Evolutionary conservation across 78 protist genomes (phyloP).

Genomic region (Bodo saltans): DNA sequence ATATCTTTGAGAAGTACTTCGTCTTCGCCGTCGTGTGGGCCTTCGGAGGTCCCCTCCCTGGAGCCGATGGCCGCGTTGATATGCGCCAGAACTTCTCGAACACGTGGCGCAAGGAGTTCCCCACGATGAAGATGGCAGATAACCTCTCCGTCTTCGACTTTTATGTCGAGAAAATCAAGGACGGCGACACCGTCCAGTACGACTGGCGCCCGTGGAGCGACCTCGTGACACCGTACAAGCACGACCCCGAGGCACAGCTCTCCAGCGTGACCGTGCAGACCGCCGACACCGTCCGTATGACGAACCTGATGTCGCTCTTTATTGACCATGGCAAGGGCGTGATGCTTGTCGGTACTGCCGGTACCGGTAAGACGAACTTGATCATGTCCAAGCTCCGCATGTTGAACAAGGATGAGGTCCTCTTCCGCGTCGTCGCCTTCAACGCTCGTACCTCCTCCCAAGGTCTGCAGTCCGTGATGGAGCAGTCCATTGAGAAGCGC

Average conservation of each 20-base stretch:
- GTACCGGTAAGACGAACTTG: constrained; percentile 65
- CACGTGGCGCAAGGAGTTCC: constrained; percentile 32
- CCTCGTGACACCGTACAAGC: constrained; percentile 14
- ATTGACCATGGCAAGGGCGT: constrained; percentile 21
- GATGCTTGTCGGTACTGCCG: constrained; percentile 62
- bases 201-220: constrained; percentile 40
- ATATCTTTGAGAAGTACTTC: constrained; percentile 51
- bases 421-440: constrained; percentile 16
- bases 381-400: constrained; percentile 13
- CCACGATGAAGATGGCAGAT: not conserved
- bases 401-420: not conserved
- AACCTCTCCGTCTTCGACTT: constrained; percentile 36
- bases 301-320: constrained; percentile 15
- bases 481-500: constrained; percentile 58
- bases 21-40: constrained; percentile 61
- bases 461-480: constrained; percentile 43
- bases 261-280: constrained; percentile 43
- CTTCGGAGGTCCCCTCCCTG: constrained; percentile 54
- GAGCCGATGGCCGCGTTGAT: constrained; percentile 31
- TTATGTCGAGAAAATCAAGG: constrained; percentile 15
- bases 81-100: constrained; percentile 27
- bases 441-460: constrained; percentile 17
- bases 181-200: not conserved
- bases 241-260: constrained; percentile 27
- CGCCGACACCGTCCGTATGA: constrained; percentile 45